Base-by-base conservation (phyloP, 345 rosid genomes). In the Boechera retrofracta region DNA sequence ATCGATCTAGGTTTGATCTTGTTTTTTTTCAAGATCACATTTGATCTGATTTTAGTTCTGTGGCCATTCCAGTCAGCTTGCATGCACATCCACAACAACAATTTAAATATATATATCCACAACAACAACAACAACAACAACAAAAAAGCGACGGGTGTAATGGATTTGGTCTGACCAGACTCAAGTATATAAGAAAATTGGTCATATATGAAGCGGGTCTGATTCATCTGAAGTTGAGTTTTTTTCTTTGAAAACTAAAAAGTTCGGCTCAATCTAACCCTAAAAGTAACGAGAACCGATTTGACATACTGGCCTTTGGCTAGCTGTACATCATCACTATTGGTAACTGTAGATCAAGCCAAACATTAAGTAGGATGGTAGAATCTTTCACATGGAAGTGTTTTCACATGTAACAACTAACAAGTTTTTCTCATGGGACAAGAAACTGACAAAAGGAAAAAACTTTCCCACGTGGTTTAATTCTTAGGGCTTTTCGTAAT, bases 381-480 rank as follows among this genome's bases (percentile, higher is more conserved):
- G 64, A 21, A 60, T 54, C 48, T 65, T 24, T 64, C 57, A 55
- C 29, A 64, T 67, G 63, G 28, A 74, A 61, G 73, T 71, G 74
- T 48, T 48, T 28, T 58, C 73, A 61, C 79, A 77, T 79, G 80
- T 63, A 71, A 59, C 71, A 79, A 72, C 45, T 67, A 71, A 59
- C 71, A 79, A 72, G 52, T 67, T 26, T 64, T 52, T 65, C 35
- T 66, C 76, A 67, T 62, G 73, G 70, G 51, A 54, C 73, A 75
- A 77, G 60, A 77, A 44, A 71, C 66, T 61, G 75, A 58, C 66
- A 54, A 64, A 60, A 64, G 69, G 54, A 67, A 74, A 51, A 74
- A 79, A 67, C 74, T 79, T 64, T 32, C 61, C 79, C 91, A 86
- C 87, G 87, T 87, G 83, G 78, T 78, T 67, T 57, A 76, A 42